phyloP scores from a whole-genome alignment of 2,329 filamentous ascomycete species.

The Hypoxylon sp. region DNA sequence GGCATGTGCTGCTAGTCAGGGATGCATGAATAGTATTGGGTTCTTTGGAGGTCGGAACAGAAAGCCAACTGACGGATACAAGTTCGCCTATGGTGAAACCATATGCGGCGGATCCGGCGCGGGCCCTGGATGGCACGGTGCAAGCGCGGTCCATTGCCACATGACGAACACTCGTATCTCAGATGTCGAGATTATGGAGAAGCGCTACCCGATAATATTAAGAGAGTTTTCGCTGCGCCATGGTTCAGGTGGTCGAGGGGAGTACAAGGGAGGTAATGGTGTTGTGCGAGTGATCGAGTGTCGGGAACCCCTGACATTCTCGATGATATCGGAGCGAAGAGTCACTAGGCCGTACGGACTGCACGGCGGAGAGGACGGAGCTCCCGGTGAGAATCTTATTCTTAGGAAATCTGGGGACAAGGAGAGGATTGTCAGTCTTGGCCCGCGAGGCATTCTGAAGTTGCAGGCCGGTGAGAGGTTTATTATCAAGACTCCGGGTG shows the following conservation, averaged over 20 bases:
- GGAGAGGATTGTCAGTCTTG: constrained; percentile 65
- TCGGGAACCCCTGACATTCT: constrained; percentile 76
- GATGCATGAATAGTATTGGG: constrained; percentile 84
- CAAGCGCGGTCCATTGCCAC: constrained; percentile 77
- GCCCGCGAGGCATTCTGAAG: constrained; percentile 71
- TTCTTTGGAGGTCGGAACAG: constrained; percentile 63
- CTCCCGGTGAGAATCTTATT: constrained; percentile 78
- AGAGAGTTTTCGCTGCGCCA: constrained; percentile 72
- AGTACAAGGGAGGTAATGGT: constrained; percentile 75
- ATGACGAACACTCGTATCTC: constrained; percentile 84
- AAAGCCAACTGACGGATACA: constrained; percentile 32
- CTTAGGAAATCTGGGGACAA: constrained; percentile 55
- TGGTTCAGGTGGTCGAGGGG: constrained; percentile 71
- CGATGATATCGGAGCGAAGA: constrained; percentile 78
- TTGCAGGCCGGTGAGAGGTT: constrained; percentile 73
- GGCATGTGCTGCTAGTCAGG: constrained; percentile 75
- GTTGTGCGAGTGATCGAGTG: constrained; percentile 81
- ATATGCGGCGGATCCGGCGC: constrained; percentile 80
- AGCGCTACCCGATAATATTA: constrained; percentile 77
- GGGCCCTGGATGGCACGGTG: constrained; percentile 76
- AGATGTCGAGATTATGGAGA: constrained; percentile 78
- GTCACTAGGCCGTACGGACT: constrained; percentile 81
- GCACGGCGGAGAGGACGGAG: constrained; percentile 76
- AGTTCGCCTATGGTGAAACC: constrained; percentile 83
- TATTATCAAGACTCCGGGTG: constrained; percentile 73